phyloP scores from a whole-genome alignment of 352 stramenopile genomes.

The Globisporangium parvum region DNA sequence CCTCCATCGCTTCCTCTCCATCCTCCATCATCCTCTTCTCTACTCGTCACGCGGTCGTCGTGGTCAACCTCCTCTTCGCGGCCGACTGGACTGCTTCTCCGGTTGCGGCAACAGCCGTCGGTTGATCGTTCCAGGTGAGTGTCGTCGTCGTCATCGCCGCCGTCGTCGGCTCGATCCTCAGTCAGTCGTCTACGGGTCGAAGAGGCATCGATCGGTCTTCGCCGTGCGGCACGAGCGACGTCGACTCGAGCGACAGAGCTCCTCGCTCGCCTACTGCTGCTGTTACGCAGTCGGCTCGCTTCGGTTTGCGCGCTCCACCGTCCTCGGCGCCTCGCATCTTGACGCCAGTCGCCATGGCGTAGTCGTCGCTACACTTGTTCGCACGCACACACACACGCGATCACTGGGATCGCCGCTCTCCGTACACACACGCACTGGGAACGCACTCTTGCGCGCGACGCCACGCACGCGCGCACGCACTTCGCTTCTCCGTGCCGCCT shows the following conservation, averaged over 20 bases:
- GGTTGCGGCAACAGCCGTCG: not conserved
- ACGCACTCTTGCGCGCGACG: not conserved
- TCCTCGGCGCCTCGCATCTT: too few species aligned
- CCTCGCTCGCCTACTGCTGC: too few species aligned
- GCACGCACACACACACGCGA: too few species aligned
- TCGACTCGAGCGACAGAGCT: too few species aligned
- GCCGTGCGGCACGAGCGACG: too few species aligned
- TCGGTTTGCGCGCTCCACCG: too few species aligned
- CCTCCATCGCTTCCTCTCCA: not conserved
- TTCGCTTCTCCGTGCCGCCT: slow-evolving; percentile 11
- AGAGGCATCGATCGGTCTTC: too few species aligned
- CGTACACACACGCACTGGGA: not conserved
- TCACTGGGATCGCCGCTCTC: not conserved
- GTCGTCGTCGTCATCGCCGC: not conserved
- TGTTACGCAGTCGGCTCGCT: too few species aligned
- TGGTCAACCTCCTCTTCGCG: not conserved
- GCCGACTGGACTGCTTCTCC: not conserved
- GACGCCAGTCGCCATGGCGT: too few species aligned
- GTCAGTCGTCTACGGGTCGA: not conserved
- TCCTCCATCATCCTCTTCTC: not conserved
- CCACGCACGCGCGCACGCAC: not conserved
- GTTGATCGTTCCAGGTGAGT: not conserved
- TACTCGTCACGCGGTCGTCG: not conserved
- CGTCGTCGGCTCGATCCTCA: not conserved
- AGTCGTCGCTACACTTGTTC: too few species aligned